Evolutionary conservation across 2,329 filamentous ascomycete genomes (phyloP).

Genomic region (Lachnellula subtilissima): DNA sequence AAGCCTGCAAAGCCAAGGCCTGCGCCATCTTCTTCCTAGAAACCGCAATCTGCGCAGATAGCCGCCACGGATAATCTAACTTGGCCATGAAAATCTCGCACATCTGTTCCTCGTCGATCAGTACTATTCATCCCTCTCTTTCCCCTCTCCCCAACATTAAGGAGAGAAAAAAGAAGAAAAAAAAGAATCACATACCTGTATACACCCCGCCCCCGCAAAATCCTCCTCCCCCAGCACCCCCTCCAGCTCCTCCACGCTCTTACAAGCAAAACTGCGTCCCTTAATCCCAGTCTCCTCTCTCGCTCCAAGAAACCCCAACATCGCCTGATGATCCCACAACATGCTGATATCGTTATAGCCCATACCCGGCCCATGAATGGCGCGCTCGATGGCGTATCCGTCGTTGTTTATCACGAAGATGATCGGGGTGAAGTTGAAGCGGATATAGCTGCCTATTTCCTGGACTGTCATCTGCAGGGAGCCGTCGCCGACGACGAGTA

Average conservation of each 20-base stretch:
- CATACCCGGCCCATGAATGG: constrained; percentile 50
- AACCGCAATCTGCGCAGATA: constrained; percentile 4
- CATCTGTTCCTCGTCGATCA: not conserved
- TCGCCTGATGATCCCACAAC: constrained; percentile 46
- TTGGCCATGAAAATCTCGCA: constrained; percentile 16
- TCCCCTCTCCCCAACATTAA: not conserved
- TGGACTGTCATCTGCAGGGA: constrained; percentile 64
- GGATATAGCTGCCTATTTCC: constrained; percentile 60
- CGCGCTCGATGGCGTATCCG: constrained; percentile 55
- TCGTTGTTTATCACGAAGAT: constrained; percentile 55
- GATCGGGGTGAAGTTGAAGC: constrained; percentile 43
- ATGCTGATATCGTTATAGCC: constrained; percentile 51
- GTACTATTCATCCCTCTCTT: not conserved
- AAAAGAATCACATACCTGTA: constrained; percentile 9
- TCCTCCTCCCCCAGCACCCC: constrained; percentile 34
- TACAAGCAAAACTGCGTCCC: constrained; percentile 33
- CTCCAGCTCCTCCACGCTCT: constrained; percentile 43
- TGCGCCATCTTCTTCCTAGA: not conserved
- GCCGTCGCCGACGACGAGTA: constrained; percentile 59
- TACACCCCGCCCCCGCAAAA: constrained; percentile 22
- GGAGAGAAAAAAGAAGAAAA: no score
- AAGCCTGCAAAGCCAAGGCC: not conserved
- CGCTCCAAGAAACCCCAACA: constrained; percentile 45
- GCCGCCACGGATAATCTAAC: constrained; percentile 16
- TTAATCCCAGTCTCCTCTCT: constrained; percentile 33